These are phyloP conservation scores for Tricholoma bakamatsutake DNA, from an alignment of 768 basidiomycete species.

Conservation along the genomic window DNA sequence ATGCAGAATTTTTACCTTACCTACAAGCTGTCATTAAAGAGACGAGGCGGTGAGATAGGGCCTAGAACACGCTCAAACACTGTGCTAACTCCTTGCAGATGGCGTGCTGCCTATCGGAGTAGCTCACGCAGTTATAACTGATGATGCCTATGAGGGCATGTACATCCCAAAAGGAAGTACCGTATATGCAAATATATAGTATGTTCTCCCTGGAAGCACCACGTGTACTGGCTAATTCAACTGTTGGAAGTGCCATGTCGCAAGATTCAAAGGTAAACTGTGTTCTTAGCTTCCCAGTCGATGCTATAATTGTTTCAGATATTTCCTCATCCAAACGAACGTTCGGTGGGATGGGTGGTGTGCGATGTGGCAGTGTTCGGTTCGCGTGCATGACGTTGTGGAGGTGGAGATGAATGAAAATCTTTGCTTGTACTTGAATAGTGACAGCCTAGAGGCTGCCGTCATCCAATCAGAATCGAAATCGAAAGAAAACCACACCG, in stretches of 20 bases:
- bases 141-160: constrained; percentile 31
- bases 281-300: no score
- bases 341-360: no score
- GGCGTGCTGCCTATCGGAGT: constrained; percentile 12
- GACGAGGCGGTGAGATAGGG: constrained; percentile 7
- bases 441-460: no score
- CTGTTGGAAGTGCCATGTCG: background rate
- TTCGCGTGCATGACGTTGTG: no score
- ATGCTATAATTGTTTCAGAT: constrained; percentile 5
- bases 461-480: no score
- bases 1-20: constrained; percentile 22
- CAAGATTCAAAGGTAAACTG: background rate
- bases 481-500: no score
- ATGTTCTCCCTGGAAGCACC: background rate
- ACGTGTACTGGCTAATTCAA: background rate
- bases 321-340: constrained; percentile 26
- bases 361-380: no score
- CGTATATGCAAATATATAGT: constrained; percentile 30
- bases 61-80: background rate
- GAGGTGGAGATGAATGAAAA: no score
- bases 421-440: no score
- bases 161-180: constrained; percentile 33
- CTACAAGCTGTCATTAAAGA: constrained; percentile 31
- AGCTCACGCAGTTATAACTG: constrained; percentile 28
- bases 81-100: background rate